Base-by-base conservation (phyloP, 257 asterid species). In the Ehretia macrophylla region DNA sequence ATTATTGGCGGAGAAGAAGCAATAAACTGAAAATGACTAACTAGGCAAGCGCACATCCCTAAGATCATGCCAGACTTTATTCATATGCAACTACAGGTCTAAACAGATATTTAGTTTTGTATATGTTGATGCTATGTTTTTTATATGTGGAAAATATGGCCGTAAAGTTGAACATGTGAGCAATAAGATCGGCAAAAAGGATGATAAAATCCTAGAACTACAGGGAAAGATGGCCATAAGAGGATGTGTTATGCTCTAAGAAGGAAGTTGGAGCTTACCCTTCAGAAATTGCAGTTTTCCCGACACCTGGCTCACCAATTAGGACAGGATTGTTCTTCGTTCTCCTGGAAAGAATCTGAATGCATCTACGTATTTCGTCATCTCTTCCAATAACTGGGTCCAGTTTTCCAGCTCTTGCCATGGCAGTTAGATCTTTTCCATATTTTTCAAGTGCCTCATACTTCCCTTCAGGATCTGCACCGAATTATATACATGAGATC, bases 371-470 rank as follows among this genome's bases (percentile, higher is more conserved):
- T 64, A 92, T 92, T 77, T 92, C 99, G 58, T 92, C 96, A 71
- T 92, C 99, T 70, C 97, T 81, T 72, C 99, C 99, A 68, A 93
- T 93, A 53, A 93, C 97, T 57, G 99, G 97, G 62, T 93, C 99
- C 73, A 93, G 81, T 76, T 93, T 93, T 60, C 99, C 99, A 10
- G 90, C 83, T 82, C 75, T 93, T 46, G 97, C 97, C 97, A 93
- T 86, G 58, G 94, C 92, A 17, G 99, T 93, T 62, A 93, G 77
- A 80, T 93, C 99, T 73, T 93, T 89, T 55, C 99, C 99, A 55
- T 93, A 93, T 73, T 89, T 89, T 72, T 89, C 95, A 32, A 91
- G 80, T 38, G 92, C 80, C 68, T 91, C 98, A 53, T 88, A 91
- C 67, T 91, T 91, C 14, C 96, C 96, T 75, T 91, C 98, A 9